phyloP scores from a whole-genome alignment of 805 yeast species.

The Barnettozyma salicaria region DNA sequence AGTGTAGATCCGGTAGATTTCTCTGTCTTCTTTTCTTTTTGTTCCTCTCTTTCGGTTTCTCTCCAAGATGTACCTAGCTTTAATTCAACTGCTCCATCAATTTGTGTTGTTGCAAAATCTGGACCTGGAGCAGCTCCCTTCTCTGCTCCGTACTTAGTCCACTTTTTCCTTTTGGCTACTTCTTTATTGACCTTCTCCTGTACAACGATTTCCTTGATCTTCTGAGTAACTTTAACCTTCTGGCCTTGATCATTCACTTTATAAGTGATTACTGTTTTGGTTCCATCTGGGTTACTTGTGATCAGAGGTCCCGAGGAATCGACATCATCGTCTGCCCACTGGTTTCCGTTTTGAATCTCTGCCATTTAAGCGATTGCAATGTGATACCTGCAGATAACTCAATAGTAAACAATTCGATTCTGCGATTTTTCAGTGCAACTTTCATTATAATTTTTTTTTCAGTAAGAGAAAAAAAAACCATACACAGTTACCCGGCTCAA shows the following conservation, averaged over 20 bases:
- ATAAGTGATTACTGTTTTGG: conserved; percentile 80
- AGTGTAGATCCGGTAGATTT: conserved; percentile 42
- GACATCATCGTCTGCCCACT: conserved; percentile 42
- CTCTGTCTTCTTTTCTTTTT: conserved; percentile 42
- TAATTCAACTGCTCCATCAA: conserved; percentile 78
- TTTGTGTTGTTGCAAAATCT: conserved; percentile 78
- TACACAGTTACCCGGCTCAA: too few species aligned
- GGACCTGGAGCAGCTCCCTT: conserved; percentile 74
- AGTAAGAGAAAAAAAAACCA: too few species aligned
- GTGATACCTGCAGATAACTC: too few species aligned
- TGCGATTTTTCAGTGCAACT: too few species aligned
- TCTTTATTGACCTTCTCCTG: conserved; percentile 78
- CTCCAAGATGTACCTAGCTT: conserved; percentile 74
- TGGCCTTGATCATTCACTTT: conserved; percentile 71
- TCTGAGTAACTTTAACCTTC: conserved; percentile 83
- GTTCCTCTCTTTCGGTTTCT: conserved; percentile 61
- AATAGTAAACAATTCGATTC: too few species aligned
- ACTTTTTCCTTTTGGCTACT: conserved; percentile 82
- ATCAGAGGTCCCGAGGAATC: conserved; percentile 72
- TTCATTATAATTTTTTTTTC: too few species aligned
- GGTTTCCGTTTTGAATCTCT: conserved; percentile 12
- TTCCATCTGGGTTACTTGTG: conserved; percentile 77
- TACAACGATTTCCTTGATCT: conserved; percentile 66
- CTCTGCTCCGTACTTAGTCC: conserved; percentile 87
- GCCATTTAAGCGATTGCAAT: too few species aligned